Evolutionary conservation across 2,329 filamentous ascomycete genomes (phyloP), one percentile per base, ranked within the genome.

Genomic region (Curvularia verruculosa): DNA sequence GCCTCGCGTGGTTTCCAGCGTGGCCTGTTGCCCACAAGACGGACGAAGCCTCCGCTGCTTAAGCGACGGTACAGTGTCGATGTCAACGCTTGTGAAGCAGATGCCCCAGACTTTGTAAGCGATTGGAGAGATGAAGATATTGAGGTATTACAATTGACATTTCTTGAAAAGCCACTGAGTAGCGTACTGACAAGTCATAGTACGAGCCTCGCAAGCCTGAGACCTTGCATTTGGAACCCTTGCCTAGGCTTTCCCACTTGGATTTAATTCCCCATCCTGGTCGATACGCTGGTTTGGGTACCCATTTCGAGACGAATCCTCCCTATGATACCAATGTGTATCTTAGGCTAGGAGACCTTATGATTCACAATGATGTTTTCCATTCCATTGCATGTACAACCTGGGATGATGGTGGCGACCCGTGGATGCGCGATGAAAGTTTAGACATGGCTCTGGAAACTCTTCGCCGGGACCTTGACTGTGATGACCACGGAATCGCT

Each of bases 51-150:
- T 12, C 21, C 49, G 13, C 45, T 70, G 23, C 49, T 18, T 19
- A 49, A 46, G 28, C 66, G 69, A 21, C 66, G 67, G 8, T 65
- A 71, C 26, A 68, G 60, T n/a, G 41, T 72, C 23, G 69, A 73
- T 21, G 66, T 65, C 15, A 52, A 54, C 13, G 61, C 52, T 9
- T 37, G 12, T 21, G 21, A 31, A 28, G 40, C 37, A 56, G 53
- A 46, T 23, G 31, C 19, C 26, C 26, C n/a, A 21, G n/a, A 2
- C 23, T 40, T 13, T 5, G 15, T 2, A 34, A n/a, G 12, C 26
- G 43, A 23, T 19, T 40, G n/a, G 23, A 37, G 29, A 15, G 18
- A 48, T 41, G 15, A 24, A 18, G 28, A 53, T 2, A 7, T 24
- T 7, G 21, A 45, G 48, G 54, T 54, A 19, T 23, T 10, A 13